Percentiles rank a stretch among this genome's conserved stretches.
phyloP scores from a whole-genome alignment of 139 green algal species.

The Asterochloris sp. region DNA sequence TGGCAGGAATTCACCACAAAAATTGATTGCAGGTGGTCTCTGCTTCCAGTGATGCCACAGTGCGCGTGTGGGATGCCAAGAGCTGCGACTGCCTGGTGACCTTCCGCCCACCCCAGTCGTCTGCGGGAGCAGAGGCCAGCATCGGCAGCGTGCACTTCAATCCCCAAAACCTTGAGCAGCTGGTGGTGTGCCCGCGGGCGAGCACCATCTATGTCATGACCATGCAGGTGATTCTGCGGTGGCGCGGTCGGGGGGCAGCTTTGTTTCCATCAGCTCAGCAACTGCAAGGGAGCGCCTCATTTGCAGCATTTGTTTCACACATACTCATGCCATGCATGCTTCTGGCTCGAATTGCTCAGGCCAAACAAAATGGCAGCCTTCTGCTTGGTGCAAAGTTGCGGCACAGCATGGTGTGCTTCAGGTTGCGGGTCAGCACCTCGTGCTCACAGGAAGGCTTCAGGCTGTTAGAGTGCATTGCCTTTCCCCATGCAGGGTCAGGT shows the following conservation, averaged over 20 bases:
- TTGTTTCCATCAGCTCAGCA: too few species aligned
- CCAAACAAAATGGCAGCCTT: not conserved
- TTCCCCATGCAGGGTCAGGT: constrained; percentile 37
- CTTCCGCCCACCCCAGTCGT: constrained; percentile 37
- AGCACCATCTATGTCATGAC: constrained; percentile 84
- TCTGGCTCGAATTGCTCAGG: not conserved
- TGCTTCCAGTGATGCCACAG: constrained; percentile 76
- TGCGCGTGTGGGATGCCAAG: constrained; percentile 92
- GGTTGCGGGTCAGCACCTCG: not conserved
- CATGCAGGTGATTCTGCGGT: constrained; percentile 40
- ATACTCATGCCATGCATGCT: not conserved
- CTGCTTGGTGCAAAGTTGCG: too few species aligned
- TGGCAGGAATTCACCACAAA: too few species aligned
- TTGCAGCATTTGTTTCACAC: not conserved
- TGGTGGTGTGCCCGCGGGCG: constrained; percentile 81
- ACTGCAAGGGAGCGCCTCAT: too few species aligned
- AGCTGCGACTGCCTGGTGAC: constrained; percentile 77
- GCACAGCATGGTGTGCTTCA: too few species aligned
- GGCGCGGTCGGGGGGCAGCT: constrained; percentile 24
- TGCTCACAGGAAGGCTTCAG: not conserved
- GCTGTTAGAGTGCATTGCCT: not conserved
- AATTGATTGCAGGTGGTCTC: constrained; percentile 56
- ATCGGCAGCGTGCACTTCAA: constrained; percentile 70
- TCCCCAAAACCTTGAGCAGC: constrained; percentile 82
- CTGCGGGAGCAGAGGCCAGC: constrained; percentile 46